Conservation (phyloP, 2,329 filamentous ascomycete species). For the Ceratocystis colombiana region DNA sequence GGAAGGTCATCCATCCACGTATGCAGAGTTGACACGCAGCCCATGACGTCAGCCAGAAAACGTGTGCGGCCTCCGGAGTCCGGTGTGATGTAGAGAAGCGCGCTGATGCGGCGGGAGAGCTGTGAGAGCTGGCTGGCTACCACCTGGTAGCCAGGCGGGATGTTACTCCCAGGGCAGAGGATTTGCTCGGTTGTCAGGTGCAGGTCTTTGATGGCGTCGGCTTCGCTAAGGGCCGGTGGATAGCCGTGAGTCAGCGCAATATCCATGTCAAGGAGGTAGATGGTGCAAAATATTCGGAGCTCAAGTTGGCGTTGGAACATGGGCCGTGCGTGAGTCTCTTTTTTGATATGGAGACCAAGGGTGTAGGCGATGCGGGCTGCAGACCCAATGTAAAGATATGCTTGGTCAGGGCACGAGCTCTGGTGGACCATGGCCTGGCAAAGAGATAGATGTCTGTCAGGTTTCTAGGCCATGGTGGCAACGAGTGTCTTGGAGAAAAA, state of each 20-base stretch:
- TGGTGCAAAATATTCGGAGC: constrained; percentile 28
- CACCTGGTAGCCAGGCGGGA: constrained; percentile 29
- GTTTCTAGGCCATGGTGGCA: background rate
- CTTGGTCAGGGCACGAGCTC: constrained; percentile 28
- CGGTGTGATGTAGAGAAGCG: constrained; percentile 13
- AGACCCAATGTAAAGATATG: constrained; percentile 30
- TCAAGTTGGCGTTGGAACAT: constrained; percentile 29
- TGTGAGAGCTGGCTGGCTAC: constrained; percentile 28
- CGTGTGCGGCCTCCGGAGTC: constrained; percentile 11
- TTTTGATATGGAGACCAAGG: constrained; percentile 29
- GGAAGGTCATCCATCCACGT: constrained; percentile 28
- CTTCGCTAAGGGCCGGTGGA: constrained; percentile 28
- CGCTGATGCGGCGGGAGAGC: constrained; percentile 27
- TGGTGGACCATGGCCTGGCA: constrained; percentile 7
- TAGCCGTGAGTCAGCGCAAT: constrained; percentile 29
- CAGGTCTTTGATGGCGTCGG: constrained; percentile 20
- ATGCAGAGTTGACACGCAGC: constrained; percentile 26
- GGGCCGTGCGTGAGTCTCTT: constrained; percentile 27
- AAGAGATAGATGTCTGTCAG: background rate
- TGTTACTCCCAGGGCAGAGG: constrained; percentile 29
- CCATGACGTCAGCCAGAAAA: constrained; percentile 27
- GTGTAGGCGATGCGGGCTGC: constrained; percentile 29
- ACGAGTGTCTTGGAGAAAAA: background rate
- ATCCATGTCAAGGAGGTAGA: constrained; percentile 30
- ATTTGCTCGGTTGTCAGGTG: constrained; percentile 27